These are phyloP conservation scores for Angophora floribunda DNA, from an alignment of 345 rosid species.

Conservation along the genomic window DNA sequence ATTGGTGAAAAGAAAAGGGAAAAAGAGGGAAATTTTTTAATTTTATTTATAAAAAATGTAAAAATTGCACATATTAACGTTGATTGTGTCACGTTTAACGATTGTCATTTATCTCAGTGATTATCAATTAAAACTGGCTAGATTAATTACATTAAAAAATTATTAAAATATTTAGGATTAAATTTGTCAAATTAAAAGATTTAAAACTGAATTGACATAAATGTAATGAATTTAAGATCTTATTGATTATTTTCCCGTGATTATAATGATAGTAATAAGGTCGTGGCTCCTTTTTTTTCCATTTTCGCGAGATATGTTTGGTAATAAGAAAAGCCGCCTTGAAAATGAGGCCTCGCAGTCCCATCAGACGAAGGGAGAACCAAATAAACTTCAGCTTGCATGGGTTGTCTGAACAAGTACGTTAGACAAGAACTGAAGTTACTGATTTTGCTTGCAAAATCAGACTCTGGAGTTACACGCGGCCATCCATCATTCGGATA, in stretches of 20 bases:
- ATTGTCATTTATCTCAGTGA: no score
- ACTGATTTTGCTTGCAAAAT: neutral
- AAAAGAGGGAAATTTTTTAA: no score
- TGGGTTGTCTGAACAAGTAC: neutral
- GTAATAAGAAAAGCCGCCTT: neutral
- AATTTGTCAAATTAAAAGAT: no score
- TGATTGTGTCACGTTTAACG: no score
- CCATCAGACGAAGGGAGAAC: neutral
- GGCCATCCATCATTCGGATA: neutral
- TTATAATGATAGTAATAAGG: neutral
- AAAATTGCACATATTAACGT: no score
- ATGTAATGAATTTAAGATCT: neutral
- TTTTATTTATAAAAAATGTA: no score
- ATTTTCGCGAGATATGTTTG: neutral
- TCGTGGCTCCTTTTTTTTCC: neutral
- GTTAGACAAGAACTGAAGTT: neutral
- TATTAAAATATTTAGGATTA: no score
- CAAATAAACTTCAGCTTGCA: neutral
- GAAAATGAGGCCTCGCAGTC: neutral
- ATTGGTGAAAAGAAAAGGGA: neutral
- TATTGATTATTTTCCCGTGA: no score
- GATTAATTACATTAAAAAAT: no score
- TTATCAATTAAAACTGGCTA: no score
- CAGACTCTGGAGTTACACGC: neutral
- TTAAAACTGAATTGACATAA: no score